Conservation (phyloP, 345 rosid genomes). For the Boechera divaricarpa region DNA sequence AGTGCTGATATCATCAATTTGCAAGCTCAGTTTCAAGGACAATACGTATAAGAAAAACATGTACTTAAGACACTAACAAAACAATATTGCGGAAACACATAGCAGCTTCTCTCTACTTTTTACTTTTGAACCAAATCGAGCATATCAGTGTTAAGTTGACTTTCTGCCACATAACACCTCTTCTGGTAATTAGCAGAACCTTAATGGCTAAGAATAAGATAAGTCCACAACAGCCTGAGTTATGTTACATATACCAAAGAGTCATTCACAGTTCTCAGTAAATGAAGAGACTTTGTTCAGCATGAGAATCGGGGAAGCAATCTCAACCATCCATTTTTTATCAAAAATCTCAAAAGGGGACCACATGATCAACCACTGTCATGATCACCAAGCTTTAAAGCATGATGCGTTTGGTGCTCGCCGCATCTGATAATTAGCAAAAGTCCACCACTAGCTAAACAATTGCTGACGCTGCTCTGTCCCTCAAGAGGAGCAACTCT, state of each 20-base stretch:
- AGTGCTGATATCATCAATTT: constrained; percentile 40
- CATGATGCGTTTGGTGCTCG: constrained; percentile 51
- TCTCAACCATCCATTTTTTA: constrained; percentile 38
- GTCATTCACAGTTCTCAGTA: constrained; percentile 24
- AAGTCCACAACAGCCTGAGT: constrained; percentile 28
- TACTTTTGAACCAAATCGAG: constrained; percentile 15
- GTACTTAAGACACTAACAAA: constrained; percentile 34
- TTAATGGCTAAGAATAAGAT: constrained; percentile 10
- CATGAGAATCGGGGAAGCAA: constrained; percentile 38
- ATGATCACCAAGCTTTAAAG: constrained; percentile 41
- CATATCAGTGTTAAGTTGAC: constrained; percentile 28
- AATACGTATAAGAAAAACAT: constrained; percentile 36
- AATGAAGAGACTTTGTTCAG: constrained; percentile 20
- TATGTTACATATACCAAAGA: constrained; percentile 23
- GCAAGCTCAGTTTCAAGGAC: constrained; percentile 38
- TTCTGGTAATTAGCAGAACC: constrained; percentile 19
- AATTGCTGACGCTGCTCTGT: constrained; percentile 46
- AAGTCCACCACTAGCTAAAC: constrained; percentile 42
- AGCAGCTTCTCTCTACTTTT: constrained; percentile 29
- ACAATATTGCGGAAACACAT: constrained; percentile 26
- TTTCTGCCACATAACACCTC: constrained; percentile 29
- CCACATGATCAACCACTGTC: constrained; percentile 45
- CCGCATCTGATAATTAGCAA: constrained; percentile 44
- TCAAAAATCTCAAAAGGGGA: constrained; percentile 38
- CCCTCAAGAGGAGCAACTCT: constrained; percentile 41